phyloP scores from a whole-genome alignment of 768 basidiomycete genomes.

The Suillus plorans region DNA sequence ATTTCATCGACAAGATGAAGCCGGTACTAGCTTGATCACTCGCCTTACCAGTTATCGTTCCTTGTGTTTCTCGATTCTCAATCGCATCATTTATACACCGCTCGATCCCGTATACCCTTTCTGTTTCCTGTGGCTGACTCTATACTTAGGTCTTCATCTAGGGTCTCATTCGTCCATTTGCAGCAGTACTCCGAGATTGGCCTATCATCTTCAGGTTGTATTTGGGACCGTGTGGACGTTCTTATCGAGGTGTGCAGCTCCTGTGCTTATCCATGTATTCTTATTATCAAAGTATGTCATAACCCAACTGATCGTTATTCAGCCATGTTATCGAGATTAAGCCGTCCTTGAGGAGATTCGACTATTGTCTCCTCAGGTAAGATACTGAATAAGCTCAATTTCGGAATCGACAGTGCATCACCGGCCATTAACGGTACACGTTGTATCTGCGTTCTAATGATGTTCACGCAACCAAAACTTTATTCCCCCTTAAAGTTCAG shows the following conservation, averaged over 20 bases:
- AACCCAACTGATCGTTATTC: too few species aligned
- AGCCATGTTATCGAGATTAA: not conserved
- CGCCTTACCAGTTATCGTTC: not conserved
- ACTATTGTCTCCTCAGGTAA: not conserved
- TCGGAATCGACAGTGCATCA: not conserved
- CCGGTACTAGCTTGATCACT: not conserved
- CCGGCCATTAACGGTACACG: not conserved
- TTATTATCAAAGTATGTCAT: not conserved
- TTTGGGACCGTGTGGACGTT: not conserved
- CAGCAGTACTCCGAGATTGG: not conserved
- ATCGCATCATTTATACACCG: not conserved
- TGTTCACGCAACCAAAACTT: not conserved
- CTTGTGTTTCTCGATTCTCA: not conserved
- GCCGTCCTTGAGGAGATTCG: not conserved
- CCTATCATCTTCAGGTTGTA: not conserved
- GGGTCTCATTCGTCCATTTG: not conserved
- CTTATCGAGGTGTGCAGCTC: not conserved
- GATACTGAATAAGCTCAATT: not conserved
- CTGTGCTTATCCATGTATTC: not conserved
- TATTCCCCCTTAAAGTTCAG: slow-evolving; percentile 62
- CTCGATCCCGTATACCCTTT: not conserved
- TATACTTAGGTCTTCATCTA: not conserved
- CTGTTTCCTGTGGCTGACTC: not conserved
- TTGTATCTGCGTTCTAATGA: not conserved
- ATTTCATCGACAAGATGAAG: not conserved